These are phyloP conservation scores for Melaleuca alternifolia DNA, from an alignment of 345 rosid species.

Conservation along the genomic window DNA sequence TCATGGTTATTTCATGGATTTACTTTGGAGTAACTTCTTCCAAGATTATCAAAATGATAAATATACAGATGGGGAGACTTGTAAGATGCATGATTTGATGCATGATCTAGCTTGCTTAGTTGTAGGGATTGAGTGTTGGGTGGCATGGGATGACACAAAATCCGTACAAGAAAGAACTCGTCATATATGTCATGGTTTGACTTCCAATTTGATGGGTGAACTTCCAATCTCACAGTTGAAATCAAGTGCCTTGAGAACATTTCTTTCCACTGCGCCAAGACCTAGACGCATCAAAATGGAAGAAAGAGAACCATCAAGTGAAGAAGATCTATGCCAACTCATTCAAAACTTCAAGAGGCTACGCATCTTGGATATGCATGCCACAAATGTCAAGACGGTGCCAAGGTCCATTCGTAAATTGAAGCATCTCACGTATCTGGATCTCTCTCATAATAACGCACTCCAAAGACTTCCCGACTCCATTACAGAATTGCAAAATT, in stretches of 20 bases:
- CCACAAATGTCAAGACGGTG: neutral
- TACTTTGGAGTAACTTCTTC: neutral
- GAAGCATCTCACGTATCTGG: too few relatives aligned
- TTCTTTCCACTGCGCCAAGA: neutral
- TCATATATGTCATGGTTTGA: neutral
- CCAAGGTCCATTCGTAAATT: neutral
- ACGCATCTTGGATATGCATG: neutral
- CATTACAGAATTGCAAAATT: too few relatives aligned
- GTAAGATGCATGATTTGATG: conserved; percentile 7
- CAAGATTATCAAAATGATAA: too few relatives aligned
- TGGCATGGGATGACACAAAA: too few relatives aligned
- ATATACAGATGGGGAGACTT: neutral
- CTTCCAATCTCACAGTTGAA: too few relatives aligned
- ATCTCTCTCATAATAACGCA: too few relatives aligned
- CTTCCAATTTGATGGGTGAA: neutral
- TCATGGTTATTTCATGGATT: conserved; percentile 7
- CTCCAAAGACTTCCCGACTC: too few relatives aligned
- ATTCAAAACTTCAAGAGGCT: neutral
- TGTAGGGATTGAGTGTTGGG: neutral
- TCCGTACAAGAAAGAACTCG: too few relatives aligned
- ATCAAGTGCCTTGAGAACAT: neutral
- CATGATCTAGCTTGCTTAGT: neutral
- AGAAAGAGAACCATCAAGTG: neutral
- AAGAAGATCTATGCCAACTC: neutral
- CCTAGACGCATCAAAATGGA: rapidly evolving